Conservation (phyloP, 2,329 filamentous ascomycete genomes). For the Monosporascus cannonballus region DNA sequence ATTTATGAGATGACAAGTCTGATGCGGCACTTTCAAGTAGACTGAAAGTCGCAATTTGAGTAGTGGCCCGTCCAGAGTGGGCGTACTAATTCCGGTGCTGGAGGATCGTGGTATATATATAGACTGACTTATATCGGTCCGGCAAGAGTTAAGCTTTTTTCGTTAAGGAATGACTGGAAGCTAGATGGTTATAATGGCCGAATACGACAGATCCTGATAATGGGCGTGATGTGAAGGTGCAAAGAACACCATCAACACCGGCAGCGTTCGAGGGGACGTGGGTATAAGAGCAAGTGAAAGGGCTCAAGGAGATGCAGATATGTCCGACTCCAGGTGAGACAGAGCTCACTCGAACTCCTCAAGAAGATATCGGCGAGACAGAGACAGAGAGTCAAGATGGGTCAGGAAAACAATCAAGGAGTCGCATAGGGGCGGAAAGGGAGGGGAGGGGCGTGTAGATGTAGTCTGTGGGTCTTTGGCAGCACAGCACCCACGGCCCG, state of each 20-base stretch:
- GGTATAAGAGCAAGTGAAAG: conserved; percentile 24
- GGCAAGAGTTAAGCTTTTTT: conserved; percentile 5
- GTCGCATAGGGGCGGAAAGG: conserved; percentile 25
- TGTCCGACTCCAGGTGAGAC: conserved; percentile 25
- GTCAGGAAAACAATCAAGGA: conserved; percentile 27
- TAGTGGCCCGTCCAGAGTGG: not conserved
- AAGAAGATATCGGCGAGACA: conserved; percentile 20
- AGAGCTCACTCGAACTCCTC: conserved; percentile 25
- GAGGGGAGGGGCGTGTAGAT: conserved; percentile 26
- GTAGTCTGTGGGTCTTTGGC: conserved; percentile 18
- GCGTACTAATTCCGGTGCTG: not conserved
- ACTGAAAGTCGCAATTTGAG: not conserved
- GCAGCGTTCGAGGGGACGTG: conserved; percentile 14
- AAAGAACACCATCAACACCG: conserved; percentile 12
- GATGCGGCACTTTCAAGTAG: not conserved
- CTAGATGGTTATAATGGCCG: conserved; percentile 20
- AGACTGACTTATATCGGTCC: not conserved
- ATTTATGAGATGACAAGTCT: conserved; percentile 4
- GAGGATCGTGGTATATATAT: not conserved
- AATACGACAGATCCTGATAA: conserved; percentile 18
- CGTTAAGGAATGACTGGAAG: conserved; percentile 27
- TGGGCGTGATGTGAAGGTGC: conserved; percentile 23
- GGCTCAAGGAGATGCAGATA: conserved; percentile 13
- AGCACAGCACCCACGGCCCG: conserved; percentile 17
- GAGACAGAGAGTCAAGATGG: conserved; percentile 28